Percentiles rank a stretch among this genome's conserved stretches.
phyloP scores from a whole-genome alignment of 2,329 filamentous ascomycete species.

The Talaromyces sp. region DNA sequence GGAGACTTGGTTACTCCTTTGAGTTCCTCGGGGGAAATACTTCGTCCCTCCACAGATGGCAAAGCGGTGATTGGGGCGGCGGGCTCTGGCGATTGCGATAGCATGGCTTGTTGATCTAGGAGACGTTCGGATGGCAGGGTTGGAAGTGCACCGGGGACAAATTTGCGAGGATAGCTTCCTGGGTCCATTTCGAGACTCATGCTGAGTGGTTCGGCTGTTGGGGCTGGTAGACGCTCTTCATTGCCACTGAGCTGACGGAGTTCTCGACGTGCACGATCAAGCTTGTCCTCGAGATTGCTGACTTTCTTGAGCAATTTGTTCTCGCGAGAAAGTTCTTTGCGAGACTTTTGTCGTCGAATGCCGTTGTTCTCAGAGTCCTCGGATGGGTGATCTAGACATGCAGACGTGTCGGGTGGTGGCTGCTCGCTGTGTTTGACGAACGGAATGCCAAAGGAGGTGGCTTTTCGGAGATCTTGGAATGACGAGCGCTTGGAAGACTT shows the following conservation, averaged over 20 bases:
- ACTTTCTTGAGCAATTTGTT: slow-evolving; percentile 62
- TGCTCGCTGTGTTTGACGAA: slow-evolving; percentile 33
- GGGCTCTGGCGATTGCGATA: slow-evolving; percentile 14
- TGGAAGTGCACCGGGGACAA: slow-evolving; percentile 47
- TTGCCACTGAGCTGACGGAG: slow-evolving; percentile 54
- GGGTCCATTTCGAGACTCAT: slow-evolving; percentile 29
- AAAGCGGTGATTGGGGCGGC: slow-evolving; percentile 15
- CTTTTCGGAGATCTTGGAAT: slow-evolving; percentile 40
- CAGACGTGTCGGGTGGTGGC: slow-evolving; percentile 24
- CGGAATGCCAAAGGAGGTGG: slow-evolving; percentile 34
- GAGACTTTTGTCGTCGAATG: slow-evolving; percentile 54
- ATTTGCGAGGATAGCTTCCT: slow-evolving; percentile 35
- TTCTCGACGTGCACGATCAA: slow-evolving; percentile 58
- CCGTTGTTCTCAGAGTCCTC: slow-evolving; percentile 29
- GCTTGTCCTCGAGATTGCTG: slow-evolving; percentile 62
- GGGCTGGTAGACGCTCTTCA: slow-evolving; percentile 24
- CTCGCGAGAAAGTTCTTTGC: slow-evolving; percentile 60
- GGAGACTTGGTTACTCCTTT: slow-evolving; percentile 14
- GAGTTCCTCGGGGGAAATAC: slow-evolving; percentile 17
- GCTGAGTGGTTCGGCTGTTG: slow-evolving; percentile 11
- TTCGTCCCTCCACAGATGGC: slow-evolving; percentile 15
- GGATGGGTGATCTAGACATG: slow-evolving; percentile 20
- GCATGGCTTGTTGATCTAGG: slow-evolving; percentile 36
- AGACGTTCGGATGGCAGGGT: slow-evolving; percentile 51
- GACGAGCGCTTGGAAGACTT: slow-evolving; percentile 35